A percentile compares a stretch with the other conserved stretches of the same genome.
Evolutionary conservation across 2,329 filamentous ascomycete genomes (phyloP).

Genomic region (Sclerotinia nivalis): DNA sequence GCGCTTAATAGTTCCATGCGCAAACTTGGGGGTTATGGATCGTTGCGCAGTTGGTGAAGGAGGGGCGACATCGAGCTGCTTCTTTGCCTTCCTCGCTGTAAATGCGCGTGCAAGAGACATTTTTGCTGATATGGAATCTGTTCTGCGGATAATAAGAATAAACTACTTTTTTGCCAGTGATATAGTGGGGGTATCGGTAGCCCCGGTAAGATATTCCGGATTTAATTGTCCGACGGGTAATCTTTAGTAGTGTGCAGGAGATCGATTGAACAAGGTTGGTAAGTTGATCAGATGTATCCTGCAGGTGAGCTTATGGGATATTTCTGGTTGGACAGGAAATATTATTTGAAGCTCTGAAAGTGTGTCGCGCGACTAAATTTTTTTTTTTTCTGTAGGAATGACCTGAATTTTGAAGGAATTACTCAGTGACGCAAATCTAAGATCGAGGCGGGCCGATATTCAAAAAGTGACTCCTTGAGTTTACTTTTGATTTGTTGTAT

Average conservation of each 20-base stretch:
- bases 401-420: conserved; percentile 12
- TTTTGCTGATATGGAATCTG: conserved; percentile 31
- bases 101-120: conserved; percentile 69
- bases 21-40: conserved; percentile 37
- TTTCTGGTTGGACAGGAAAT: conserved; percentile 20
- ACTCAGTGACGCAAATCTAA: background rate
- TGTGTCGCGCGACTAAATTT: background rate
- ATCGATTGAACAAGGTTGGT: conserved; percentile 24
- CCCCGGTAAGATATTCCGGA: conserved; percentile 27
- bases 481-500: background rate
- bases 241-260: conserved; percentile 18
- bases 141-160: conserved; percentile 21
- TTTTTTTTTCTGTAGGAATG: conserved; percentile 1
- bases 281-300: conserved; percentile 27
- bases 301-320: conserved; percentile 26
- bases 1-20: conserved; percentile 40
- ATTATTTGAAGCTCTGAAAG: conserved; percentile 19
- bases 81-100: conserved; percentile 63
- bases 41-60: conserved; percentile 32
- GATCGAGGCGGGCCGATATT: conserved; percentile 10
- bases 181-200: conserved; percentile 30
- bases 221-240: conserved; percentile 28
- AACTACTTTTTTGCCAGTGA: conserved; percentile 17
- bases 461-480: conserved; percentile 9
- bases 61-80: conserved; percentile 37